Base-by-base conservation (phyloP, 1,139 yeast genomes). In the Casaregolazyma lundiana region DNA sequence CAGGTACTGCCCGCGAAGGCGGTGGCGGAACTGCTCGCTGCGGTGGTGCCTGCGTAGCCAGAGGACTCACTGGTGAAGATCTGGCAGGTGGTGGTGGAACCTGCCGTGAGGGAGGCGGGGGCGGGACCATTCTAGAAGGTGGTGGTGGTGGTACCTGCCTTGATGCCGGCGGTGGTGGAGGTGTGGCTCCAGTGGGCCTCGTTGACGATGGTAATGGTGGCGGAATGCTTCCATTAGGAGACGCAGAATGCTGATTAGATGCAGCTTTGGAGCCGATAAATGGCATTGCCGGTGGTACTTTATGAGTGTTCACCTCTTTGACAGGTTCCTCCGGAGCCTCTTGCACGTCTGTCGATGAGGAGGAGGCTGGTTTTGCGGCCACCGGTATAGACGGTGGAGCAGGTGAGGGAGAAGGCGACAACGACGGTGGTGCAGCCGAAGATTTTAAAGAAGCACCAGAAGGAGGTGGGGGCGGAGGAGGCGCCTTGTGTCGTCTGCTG, bases 401-500 rank as follows among this genome's bases (percentile, higher is more conserved):
- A n/a, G 66, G 49, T 6, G 64, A 60, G 9, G 63, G 57, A 15
- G 65, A 51, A 44, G 69, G 58, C 40, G 73, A 69, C 50, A 73
- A 65, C 18, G 65, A 53, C 20, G 65, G 63, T 61, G 55, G 70
- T 59, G 59, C 54, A 19, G 57, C 51, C 3, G 54, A 43, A 34
- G 53, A 35, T 11, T 52, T 51, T 11, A 54, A 50, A 4, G 56
- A 46, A n/a, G 59, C 50, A 7, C 60, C 53, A 9, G 63, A 49
- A 26, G 61, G 54, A 3, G 61, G 57, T 11, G 73, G 73, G 2
- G 77, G 78, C 1, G 79, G 79, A 3, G 79, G 78, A 0, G 78
- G 75, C 29, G 75, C 73, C 53, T 70, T 47, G 64, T 56, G 3
- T 47, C 50, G 29, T 61, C 45, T 41, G 13, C 47, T 19, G 49